A percentile compares a stretch with the other conserved stretches of the same genome.
phyloP scores from a whole-genome alignment of 345 rosid genomes.

The Ailanthus altissimus region DNA sequence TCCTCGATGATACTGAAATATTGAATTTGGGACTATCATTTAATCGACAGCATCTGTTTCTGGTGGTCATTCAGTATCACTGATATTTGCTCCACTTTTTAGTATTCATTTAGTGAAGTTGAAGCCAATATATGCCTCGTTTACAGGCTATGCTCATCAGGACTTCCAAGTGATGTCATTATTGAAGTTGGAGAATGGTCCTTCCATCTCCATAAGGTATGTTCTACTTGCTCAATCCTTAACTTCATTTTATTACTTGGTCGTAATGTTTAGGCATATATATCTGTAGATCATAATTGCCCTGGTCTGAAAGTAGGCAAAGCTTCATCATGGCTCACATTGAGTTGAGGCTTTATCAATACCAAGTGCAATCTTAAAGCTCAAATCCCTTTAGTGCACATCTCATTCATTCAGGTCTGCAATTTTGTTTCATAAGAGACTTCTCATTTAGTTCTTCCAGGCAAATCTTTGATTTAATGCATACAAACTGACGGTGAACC shows the following conservation, averaged over 20 bases:
- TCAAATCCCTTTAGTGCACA: neutral
- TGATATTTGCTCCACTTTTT: neutral
- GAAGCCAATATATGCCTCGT: neutral
- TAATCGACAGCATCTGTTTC: neutral
- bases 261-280: neutral
- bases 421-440: neutral
- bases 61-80: neutral
- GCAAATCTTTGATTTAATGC: neutral
- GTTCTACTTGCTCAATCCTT: conserved; percentile 5
- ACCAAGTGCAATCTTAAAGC: neutral
- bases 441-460: neutral
- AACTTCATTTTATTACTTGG: neutral
- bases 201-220: conserved; percentile 89
- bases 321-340: neutral
- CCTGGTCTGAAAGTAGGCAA: neutral
- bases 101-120: neutral
- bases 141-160: conserved; percentile 71
- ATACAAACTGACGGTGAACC: neutral
- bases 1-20: neutral
- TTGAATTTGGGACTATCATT: conserved; percentile 4
- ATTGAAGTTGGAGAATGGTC: conserved; percentile 70
- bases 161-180: conserved; percentile 74
- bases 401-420: neutral
- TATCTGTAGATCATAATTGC: neutral
- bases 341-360: neutral